Evolutionary conservation across 495 filamentous ascomycete genomes (phyloP), one percentile per base, ranked within the genome.

Genomic region (Aspergillus incahuasiensis): DNA sequence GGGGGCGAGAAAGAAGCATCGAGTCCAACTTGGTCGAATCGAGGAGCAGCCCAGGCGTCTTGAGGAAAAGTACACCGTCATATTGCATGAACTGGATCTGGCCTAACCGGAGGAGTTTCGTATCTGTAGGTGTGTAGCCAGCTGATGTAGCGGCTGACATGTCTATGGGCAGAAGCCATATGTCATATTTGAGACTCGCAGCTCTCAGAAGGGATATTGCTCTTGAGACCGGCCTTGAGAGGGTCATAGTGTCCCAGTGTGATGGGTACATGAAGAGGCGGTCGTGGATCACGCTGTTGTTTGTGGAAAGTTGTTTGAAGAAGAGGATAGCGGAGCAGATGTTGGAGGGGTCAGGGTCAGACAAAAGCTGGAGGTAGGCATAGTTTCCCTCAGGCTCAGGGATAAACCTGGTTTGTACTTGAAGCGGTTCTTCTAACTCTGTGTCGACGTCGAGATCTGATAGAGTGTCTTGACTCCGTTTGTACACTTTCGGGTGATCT

Each of bases 31-130:
- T 72, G 2, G 57, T 61, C 1, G 68, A 69, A 47, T 78, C 73
- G 38, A 76, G 56, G 2, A 78, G 56, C 20, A 76, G 47, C 1
- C 74, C 74, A 0, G 73, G 74, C 0, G 73, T 68, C 44, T 71
- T 71, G 9, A 78, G 55, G 52, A 74, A 76, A 0, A 78, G 59
- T 0, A 78, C 73, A 39, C 71, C 69, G 44, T 78, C 74, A 56
- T 78, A 78, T 48, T 73, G 71, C 72, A 78, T 74, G 56, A 78
- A 78, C 42, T 78, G 74, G 48, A 75, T 69, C 49, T 76, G 72
- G 21, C 73, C 74, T 12, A 75, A 60, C 1, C 71, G 73, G 13
- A 78, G 64, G 3, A 78, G 61, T 39, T 74, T 75, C 9, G 71
- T 72, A 46, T 78, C 67, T 9, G 74, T 75, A 12, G 62, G 30